A percentile compares a stretch with the other conserved stretches of the same genome.
These are phyloP conservation scores for Trichomonas vaginalis DNA, from an alignment of 208 protist genomes.

Conservation along the genomic window DNA sequence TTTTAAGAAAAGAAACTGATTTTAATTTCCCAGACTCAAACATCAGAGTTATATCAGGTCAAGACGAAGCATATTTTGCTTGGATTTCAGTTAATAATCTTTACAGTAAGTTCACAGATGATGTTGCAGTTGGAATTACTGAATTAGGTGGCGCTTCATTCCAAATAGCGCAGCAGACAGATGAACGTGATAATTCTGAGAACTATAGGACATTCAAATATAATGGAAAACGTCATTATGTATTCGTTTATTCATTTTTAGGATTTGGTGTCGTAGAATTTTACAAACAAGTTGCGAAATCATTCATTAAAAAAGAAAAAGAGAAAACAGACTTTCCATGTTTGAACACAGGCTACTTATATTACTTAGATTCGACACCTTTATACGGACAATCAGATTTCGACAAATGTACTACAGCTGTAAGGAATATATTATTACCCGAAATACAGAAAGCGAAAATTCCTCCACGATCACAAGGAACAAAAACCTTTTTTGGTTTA, in stretches of 20 bases:
- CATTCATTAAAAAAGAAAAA: neutral
- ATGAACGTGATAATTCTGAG: neutral
- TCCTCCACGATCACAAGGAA: neutral
- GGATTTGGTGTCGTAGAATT: neutral
- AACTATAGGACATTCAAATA: neutral
- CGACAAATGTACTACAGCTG: neutral
- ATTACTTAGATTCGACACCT: neutral
- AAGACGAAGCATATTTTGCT: neutral
- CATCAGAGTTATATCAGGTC: neutral
- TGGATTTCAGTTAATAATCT: neutral
- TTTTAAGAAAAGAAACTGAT: neutral
- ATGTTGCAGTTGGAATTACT: neutral
- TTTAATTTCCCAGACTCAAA: neutral
- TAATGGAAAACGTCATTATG: neutral
- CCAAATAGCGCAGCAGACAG: neutral
- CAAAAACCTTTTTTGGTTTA: neutral
- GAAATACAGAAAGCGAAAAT: neutral
- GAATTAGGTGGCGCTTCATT: neutral
- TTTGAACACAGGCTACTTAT: neutral
- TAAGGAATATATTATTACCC: neutral
- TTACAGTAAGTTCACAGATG: neutral
- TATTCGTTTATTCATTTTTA: neutral
- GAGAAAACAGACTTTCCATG: neutral
- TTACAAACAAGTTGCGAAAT: neutral
- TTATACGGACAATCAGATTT: neutral